phyloP scores from a whole-genome alignment of 2,329 filamentous ascomycete genomes.

The Stemphylium lycopersici region DNA sequence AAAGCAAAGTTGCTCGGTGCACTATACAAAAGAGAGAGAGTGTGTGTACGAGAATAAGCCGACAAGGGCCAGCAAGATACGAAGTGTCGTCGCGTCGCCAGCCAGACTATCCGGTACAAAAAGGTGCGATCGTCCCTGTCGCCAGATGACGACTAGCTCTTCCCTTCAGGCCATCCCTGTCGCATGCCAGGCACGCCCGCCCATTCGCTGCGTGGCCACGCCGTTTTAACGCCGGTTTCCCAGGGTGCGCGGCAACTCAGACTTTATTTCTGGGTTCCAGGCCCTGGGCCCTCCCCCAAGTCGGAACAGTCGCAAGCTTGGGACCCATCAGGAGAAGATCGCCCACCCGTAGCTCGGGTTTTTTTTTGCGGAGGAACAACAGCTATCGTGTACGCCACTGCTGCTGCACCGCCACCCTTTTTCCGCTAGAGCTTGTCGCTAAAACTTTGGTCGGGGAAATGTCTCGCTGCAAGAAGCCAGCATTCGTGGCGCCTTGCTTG shows the following conservation, averaged over 20 bases:
- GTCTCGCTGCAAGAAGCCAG: background rate
- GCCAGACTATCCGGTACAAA: background rate
- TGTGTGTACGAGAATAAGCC: background rate
- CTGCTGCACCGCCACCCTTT: slow-evolving; percentile 1
- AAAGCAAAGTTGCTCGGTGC: background rate
- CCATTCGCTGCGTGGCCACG: slow-evolving; percentile 13
- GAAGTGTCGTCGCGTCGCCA: background rate
- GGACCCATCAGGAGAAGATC: slow-evolving; percentile 14
- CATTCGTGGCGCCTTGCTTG: background rate
- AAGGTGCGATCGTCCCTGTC: slow-evolving; percentile 6
- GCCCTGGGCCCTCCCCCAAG: slow-evolving; percentile 4
- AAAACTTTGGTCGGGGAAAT: background rate
- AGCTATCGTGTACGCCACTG: background rate
- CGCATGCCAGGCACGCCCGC: slow-evolving; percentile 2
- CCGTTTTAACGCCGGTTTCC: slow-evolving; percentile 16
- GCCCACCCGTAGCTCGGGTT: slow-evolving; percentile 1
- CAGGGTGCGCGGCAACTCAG: slow-evolving; percentile 13
- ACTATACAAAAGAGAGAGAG: background rate
- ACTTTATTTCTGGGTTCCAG: slow-evolving; percentile 7
- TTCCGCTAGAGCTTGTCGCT: background rate
- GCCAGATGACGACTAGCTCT: slow-evolving; percentile 2
- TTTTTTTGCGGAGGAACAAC: slow-evolving; percentile 7
- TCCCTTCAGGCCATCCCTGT: background rate
- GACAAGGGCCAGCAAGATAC: background rate
- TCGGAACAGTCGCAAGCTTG: background rate